phyloP scores from a whole-genome alignment of 2,329 filamentous ascomycete genomes.

The Xylariaceae sp. region DNA sequence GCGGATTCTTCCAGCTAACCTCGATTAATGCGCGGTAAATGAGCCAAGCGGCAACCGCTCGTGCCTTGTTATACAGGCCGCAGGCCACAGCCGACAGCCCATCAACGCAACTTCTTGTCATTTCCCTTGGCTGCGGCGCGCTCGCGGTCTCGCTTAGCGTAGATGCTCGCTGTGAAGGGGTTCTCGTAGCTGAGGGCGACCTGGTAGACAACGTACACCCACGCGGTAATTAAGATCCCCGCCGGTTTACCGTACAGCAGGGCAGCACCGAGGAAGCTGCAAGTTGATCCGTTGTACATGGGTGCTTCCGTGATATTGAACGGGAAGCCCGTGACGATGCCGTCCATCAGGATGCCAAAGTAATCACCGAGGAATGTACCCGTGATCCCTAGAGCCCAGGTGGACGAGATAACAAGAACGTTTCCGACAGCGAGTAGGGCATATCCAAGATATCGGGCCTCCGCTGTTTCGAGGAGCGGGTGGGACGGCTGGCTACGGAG shows the following conservation, averaged over 20 bases:
- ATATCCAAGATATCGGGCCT: conserved; percentile 59
- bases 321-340: conserved; percentile 89
- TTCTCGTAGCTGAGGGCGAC: conserved; percentile 84
- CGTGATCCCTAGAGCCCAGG: conserved; percentile 87
- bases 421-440: conserved; percentile 71
- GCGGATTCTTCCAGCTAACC: not conserved
- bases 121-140: conserved; percentile 39
- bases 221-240: conserved; percentile 66
- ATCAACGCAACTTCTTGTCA: conserved; percentile 49
- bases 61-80: not conserved
- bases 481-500: conserved; percentile 70
- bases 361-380: conserved; percentile 98
- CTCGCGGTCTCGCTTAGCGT: conserved; percentile 71
- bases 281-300: conserved; percentile 93
- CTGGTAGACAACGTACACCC: conserved; percentile 73
- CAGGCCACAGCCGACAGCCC: not conserved
- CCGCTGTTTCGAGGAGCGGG: conserved; percentile 59
- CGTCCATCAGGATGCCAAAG: conserved; percentile 96
- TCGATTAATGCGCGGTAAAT: not conserved
- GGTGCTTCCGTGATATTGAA: conserved; percentile 88
- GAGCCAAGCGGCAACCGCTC: not conserved
- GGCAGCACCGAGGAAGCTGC: conserved; percentile 86
- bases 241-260: conserved; percentile 83
- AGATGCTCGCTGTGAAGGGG: conserved; percentile 90
- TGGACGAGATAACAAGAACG: conserved; percentile 78